Conservation (phyloP, 768 basidiomycete genomes). For the Suillus subaureus region DNA sequence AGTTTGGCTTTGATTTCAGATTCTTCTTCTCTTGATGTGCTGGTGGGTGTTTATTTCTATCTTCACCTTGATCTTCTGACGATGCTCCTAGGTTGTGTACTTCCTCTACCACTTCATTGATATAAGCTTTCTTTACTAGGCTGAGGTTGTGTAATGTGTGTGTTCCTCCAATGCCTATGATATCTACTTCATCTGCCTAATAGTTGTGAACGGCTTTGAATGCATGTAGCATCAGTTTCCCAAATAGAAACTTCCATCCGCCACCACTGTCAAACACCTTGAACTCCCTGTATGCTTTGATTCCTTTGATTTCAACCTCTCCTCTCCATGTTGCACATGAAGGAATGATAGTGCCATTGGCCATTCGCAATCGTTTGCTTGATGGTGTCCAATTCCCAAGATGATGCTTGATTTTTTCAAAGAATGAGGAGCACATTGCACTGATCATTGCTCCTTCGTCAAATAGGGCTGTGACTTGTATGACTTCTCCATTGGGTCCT, state of each 20-base stretch:
- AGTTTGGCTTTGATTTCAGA: too few species aligned
- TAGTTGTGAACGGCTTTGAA: conserved; percentile 32
- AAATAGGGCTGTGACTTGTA: neutral
- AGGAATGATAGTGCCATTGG: conserved; percentile 23
- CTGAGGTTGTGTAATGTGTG: conserved; percentile 23
- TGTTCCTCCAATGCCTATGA: neutral
- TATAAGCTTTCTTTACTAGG: neutral
- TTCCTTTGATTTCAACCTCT: neutral
- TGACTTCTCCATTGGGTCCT: neutral
- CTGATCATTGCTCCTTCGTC: conserved; percentile 36
- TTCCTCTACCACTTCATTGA: conserved; percentile 19
- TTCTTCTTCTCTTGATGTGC: too few species aligned
- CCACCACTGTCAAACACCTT: conserved; percentile 25
- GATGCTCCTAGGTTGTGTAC: too few species aligned
- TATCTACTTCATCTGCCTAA: neutral
- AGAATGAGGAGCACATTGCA: conserved; percentile 23
- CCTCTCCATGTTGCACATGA: conserved; percentile 16
- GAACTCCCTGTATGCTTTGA: neutral
- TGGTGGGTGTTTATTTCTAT: too few species aligned
- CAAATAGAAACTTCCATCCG: conserved; percentile 30
- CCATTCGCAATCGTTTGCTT: conserved; percentile 30
- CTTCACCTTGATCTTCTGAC: too few species aligned
- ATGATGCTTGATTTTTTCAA: conserved; percentile 4
- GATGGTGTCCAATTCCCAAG: conserved; percentile 21
- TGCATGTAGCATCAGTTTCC: conserved; percentile 29